Conservation (phyloP, 345 rosid genomes). For the Eucalyptus virginea region DNA sequence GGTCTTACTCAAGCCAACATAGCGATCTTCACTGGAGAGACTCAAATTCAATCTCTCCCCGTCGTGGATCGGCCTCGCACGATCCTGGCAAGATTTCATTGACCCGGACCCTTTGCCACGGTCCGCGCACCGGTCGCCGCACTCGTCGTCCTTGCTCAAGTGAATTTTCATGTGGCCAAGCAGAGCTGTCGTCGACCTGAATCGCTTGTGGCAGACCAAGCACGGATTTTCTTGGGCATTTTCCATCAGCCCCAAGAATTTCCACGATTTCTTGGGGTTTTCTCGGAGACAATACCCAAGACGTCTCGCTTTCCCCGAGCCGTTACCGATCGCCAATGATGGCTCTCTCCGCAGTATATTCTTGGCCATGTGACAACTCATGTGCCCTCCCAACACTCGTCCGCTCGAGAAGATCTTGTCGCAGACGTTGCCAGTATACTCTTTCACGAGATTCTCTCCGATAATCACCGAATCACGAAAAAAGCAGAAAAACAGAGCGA, state of each 20-base stretch:
- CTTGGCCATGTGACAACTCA: constrained; percentile 8
- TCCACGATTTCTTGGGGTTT: constrained; percentile 60
- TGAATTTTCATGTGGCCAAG: constrained; percentile 49
- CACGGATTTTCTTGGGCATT: not conserved
- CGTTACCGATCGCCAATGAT: constrained; percentile 3
- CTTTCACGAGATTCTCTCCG: not conserved
- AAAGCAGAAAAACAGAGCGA: not conserved
- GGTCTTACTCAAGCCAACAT: not conserved
- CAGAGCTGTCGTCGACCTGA: constrained; percentile 23
- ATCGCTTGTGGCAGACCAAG: constrained; percentile 17
- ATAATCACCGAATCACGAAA: not conserved
- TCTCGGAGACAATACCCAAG: constrained; percentile 35
- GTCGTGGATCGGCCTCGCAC: not conserved
- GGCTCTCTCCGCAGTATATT: not conserved
- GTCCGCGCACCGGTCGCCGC: constrained; percentile 16
- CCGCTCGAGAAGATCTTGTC: constrained; percentile 16
- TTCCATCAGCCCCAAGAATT: constrained; percentile 7
- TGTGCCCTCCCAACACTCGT: constrained; percentile 16
- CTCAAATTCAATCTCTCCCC: not conserved
- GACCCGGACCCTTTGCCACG: constrained; percentile 32
- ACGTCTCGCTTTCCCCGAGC: not conserved
- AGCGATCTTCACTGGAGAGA: not conserved
- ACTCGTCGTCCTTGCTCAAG: constrained; percentile 19
- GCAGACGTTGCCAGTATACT: constrained; percentile 12
- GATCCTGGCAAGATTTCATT: constrained; percentile 1